Conservation (phyloP, 139 green algal genomes). For the Chlorella vulgaris region DNA sequence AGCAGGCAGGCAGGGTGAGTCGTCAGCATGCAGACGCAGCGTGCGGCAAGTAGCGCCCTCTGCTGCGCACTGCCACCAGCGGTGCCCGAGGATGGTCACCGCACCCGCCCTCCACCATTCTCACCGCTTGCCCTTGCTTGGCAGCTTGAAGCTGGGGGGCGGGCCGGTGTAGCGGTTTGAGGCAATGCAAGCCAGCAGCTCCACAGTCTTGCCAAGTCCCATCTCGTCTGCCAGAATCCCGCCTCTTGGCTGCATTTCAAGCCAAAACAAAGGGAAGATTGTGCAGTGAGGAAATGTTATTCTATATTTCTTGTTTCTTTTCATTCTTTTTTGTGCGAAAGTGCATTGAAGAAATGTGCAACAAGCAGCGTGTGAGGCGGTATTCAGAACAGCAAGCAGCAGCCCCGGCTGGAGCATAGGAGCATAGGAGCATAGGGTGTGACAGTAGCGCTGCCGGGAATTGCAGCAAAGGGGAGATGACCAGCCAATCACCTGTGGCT, state of each 20-base stretch:
- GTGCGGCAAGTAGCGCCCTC: not conserved
- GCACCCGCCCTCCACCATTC: no score
- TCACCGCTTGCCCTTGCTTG: not conserved
- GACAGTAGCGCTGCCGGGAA: no score
- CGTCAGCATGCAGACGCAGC: no score
- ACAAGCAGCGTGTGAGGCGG: not conserved
- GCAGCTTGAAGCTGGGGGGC: constrained; percentile 7
- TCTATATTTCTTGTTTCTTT: no score
- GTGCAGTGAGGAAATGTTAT: no score
- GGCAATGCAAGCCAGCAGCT: constrained; percentile 87
- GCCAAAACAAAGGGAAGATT: no score
- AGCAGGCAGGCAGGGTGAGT: not conserved
- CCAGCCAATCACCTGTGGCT: constrained; percentile 15
- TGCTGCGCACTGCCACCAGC: no score
- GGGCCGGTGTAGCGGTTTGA: constrained; percentile 52
- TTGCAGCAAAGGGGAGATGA: no score
- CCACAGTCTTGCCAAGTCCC: constrained; percentile 88
- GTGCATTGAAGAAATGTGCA: not conserved
- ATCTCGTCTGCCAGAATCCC: constrained; percentile 73
- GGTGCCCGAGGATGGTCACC: no score
- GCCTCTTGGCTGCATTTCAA: constrained; percentile 39
- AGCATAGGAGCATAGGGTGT: no score
- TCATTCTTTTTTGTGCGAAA: no score
- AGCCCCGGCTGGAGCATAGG: no score
- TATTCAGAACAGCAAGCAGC: not conserved